Percentiles rank a stretch among this genome's conserved stretches.
Evolutionary conservation across 1,284 basidiomycete genomes (phyloP).

Genomic region (Anthracocystis walkeri): DNA sequence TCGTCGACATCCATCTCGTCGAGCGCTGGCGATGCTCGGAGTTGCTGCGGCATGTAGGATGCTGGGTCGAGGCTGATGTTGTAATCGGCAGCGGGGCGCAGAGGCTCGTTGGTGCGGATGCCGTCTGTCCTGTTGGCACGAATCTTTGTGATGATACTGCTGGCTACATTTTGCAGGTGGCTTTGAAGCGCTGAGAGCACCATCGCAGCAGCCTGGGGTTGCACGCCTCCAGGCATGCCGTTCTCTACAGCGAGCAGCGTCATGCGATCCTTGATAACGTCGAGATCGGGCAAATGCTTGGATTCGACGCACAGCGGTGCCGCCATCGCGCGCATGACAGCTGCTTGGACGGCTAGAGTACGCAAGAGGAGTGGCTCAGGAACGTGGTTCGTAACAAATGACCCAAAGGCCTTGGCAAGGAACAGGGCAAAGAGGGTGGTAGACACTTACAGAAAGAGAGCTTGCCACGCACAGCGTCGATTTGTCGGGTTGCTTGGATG

Average conservation of each 20-base stretch:
- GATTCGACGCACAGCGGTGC: conserved; percentile 69
- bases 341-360: conserved; percentile 60
- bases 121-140: conserved; percentile 59
- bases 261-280: conserved; percentile 70
- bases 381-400: conserved; percentile 26
- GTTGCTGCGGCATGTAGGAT: conserved; percentile 20
- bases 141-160: conserved; percentile 62
- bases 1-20: conserved; percentile 46
- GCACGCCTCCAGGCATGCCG: conserved; percentile 68
- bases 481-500: conserved; percentile 49
- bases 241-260: conserved; percentile 69
- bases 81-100: conserved; percentile 34
- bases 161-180: conserved; percentile 65
- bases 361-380: conserved; percentile 38
- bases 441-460: conserved; percentile 55
- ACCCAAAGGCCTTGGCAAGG: conserved; percentile 18
- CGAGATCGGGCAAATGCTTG: conserved; percentile 69
- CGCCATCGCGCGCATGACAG: conserved; percentile 53
- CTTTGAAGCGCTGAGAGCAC: conserved; percentile 67
- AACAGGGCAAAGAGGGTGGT: conserved; percentile 4
- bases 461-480: conserved; percentile 51
- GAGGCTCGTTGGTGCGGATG: conserved; percentile 48
- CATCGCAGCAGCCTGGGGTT: conserved; percentile 68
- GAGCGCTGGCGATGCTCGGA: conserved; percentile 21
- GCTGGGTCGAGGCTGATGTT: conserved; percentile 27